Conservation (phyloP, 305 asterid species). For the Nicotiana rustica region DNA sequence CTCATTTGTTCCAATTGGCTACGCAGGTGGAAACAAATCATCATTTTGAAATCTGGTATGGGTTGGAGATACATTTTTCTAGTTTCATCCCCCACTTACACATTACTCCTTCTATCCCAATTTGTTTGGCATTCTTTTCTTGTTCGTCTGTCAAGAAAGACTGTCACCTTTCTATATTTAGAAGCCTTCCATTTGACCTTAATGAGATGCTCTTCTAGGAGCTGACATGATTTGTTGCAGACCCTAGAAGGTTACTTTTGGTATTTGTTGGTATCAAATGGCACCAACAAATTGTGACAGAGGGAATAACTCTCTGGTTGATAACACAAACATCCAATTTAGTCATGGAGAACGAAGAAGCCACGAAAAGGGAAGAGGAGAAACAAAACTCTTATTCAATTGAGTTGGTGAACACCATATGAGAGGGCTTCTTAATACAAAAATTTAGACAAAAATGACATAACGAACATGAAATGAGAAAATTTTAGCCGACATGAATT, state of each 20-base stretch:
- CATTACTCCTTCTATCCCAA: background rate
- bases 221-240: background rate
- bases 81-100: background rate
- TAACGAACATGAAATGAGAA: background rate
- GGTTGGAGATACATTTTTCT: background rate
- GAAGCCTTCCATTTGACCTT: background rate
- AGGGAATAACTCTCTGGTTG: background rate
- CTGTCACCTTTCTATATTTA: background rate
- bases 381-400: background rate
- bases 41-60: background rate
- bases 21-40: background rate
- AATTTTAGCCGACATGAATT: background rate
- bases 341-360: too few species aligned
- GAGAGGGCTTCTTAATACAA: background rate
- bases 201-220: constrained; percentile 11
- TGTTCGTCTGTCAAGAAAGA: background rate
- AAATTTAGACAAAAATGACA: background rate
- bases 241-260: background rate
- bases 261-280: background rate
- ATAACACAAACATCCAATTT: background rate
- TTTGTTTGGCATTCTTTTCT: background rate
- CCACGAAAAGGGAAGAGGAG: background rate
- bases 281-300: background rate
- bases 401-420: background rate
- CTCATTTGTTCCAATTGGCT: constrained; percentile 3